These are phyloP conservation scores for Serendipita sp. DNA, from an alignment of 768 basidiomycete species.

Conservation along the genomic window DNA sequence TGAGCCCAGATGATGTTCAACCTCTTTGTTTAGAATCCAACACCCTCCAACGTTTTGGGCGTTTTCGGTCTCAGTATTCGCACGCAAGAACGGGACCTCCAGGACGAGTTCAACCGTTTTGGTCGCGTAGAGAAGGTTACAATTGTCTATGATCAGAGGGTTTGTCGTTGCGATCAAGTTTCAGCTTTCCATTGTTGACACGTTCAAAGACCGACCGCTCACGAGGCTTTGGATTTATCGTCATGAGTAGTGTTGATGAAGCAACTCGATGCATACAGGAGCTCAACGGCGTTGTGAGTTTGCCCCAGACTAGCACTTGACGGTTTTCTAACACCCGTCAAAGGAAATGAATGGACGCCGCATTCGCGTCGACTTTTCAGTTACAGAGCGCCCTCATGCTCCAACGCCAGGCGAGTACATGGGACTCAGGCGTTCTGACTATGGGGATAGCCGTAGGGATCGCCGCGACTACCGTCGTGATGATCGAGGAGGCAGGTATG, in stretches of 20 bases:
- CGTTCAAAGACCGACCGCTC: constrained; percentile 70
- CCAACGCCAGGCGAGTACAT: constrained; percentile 98
- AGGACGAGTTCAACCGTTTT: constrained; percentile 80
- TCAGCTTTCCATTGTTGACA: constrained; percentile 6
- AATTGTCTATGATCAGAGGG: constrained; percentile 92
- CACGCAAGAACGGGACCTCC: constrained; percentile 82
- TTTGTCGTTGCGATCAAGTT: constrained; percentile 27
- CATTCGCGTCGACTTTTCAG: constrained; percentile 93
- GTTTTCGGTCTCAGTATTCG: constrained; percentile 98
- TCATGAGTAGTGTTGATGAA: constrained; percentile 79
- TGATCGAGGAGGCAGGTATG: constrained; percentile 29
- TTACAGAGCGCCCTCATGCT: constrained; percentile 83
- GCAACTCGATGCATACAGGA: constrained; percentile 76
- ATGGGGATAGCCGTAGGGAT: constrained; percentile 18
- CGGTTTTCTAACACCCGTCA: not conserved
- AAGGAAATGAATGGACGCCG: constrained; percentile 90
- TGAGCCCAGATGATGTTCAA: constrained; percentile 19
- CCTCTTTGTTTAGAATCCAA: constrained; percentile 52
- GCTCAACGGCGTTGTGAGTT: constrained; percentile 76
- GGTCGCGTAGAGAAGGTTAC: constrained; percentile 89
- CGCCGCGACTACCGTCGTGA: constrained; percentile 22
- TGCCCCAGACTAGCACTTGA: not conserved
- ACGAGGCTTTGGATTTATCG: constrained; percentile 95
- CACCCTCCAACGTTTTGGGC: constrained; percentile 77
- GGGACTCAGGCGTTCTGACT: constrained; percentile 59